Base-by-base conservation (phyloP, 23 red algal genomes). In the Gracilaria gracilis region DNA sequence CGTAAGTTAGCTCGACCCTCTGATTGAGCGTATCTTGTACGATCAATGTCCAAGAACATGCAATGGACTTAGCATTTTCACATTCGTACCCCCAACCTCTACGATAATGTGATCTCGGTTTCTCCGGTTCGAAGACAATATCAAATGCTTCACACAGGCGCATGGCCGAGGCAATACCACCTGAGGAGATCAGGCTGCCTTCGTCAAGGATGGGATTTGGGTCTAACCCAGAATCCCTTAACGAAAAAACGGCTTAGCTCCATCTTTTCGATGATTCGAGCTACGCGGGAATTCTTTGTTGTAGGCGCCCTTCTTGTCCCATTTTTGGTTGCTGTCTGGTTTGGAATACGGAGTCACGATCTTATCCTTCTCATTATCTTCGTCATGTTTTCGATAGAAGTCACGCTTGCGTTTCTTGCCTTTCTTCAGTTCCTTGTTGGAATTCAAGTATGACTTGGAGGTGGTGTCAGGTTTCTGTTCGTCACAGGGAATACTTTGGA, bases 171-270 rank as follows among this genome's bases (percentile, higher is more conserved):
- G 27, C 9, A 6, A 80, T 27, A 16, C 75, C 29, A 7, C 47
- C 75, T 6, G 42, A 80, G 7, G 75, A 80, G 29, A 53, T 32
- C 7, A 40, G 42, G 28, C 47, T 29, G 3, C 75, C 75, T 28
- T 53, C 47, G 42, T 80, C 75, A 15, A 57, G 46, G 28, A 80
- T 80, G 47, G 75, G 75, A 58, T 80, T 80, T 40, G 51, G 47
- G n/a, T 80, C 75, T 11, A 14, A 11, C 19, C 20, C 28, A 3
- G 66, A 71, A 71, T 71, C 66, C 28, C 66, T 71, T 71, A 71
- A 13, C 37, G 66, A 71, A 71, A 71, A 71, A 38, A 38, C 5
- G 31, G 66, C 20, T 71, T 71, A 24, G 14, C 19, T 5, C 5
- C 6, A 13, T 71, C 37, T 8, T 71, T 36, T 71, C n/a, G n/a